These are phyloP conservation scores for Erythrophleum ivorense DNA, from an alignment of 331 rosid genomes.

Conservation along the genomic window DNA sequence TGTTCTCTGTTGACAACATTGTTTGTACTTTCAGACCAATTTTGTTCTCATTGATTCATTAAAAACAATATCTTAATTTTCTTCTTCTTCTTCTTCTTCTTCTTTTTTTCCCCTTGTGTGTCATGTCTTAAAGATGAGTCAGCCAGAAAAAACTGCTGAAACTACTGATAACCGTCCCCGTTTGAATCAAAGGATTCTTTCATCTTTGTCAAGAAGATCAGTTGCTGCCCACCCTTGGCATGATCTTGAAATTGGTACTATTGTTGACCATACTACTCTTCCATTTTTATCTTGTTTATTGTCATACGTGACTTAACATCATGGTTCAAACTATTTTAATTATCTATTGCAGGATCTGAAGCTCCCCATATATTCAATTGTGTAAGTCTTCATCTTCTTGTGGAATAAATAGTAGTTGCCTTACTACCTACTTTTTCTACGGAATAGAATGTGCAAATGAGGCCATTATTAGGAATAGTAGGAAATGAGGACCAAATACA, in stretches of 20 bases:
- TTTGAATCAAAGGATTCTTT: slow-evolving; percentile 93
- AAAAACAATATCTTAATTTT: background rate
- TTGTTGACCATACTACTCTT: background rate
- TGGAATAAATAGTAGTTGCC: background rate
- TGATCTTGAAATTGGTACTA: slow-evolving; percentile 96
- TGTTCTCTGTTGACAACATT: slow-evolving; percentile 3
- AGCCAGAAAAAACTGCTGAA: slow-evolving; percentile 40
- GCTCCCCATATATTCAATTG: slow-evolving; percentile 81
- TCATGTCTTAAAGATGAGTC: slow-evolving; percentile 58
- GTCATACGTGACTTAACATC: slow-evolving; percentile 32
- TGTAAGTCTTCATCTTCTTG: slow-evolving; percentile 55
- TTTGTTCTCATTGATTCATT: background rate
- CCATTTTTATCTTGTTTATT: background rate
- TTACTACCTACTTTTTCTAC: background rate
- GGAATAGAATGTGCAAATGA: background rate
- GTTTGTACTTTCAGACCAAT: background rate
- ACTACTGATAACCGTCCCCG: slow-evolving; percentile 51
- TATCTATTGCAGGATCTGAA: slow-evolving; percentile 69
- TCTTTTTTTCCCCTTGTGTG: background rate
- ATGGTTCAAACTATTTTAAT: slow-evolving; percentile 38
- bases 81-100: background rate
- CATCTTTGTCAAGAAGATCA: slow-evolving; percentile 85
- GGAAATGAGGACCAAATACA: too few relatives aligned
- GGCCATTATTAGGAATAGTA: background rate
- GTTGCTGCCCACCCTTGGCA: slow-evolving; percentile 99